phyloP scores from a whole-genome alignment of 768 basidiomycete genomes.

The Trametes cingulata region DNA sequence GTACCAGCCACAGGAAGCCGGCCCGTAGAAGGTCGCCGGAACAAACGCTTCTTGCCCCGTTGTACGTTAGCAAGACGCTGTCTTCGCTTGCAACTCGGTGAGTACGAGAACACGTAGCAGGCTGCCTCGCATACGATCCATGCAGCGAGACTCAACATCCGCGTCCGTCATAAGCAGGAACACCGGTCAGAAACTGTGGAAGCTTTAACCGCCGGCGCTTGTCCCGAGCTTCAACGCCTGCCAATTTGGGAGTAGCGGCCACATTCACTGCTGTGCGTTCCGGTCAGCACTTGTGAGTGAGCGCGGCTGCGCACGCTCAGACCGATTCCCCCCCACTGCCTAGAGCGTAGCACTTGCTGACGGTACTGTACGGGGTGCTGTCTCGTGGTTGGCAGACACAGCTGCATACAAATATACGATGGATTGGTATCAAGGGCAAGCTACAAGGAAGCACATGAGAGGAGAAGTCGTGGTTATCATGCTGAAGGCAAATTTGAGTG shows the following conservation, averaged over 20 bases:
- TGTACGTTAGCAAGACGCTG: conserved; percentile 10
- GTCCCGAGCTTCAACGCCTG: not conserved
- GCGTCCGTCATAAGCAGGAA: not conserved
- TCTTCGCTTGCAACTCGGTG: not conserved
- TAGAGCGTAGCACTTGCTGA: too few relatives aligned
- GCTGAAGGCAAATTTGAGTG: too few relatives aligned
- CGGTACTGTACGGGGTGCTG: too few relatives aligned
- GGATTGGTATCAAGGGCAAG: too few relatives aligned
- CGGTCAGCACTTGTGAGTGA: too few relatives aligned
- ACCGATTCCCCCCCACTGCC: too few relatives aligned
- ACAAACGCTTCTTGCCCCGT: not conserved
- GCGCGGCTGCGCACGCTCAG: not conserved
- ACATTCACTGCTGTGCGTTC: not conserved
- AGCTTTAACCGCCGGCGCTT: conserved; percentile 6
- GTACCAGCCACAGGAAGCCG: conserved; percentile 2
- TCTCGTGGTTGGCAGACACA: too few relatives aligned
- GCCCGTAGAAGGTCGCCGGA: conserved; percentile 12
- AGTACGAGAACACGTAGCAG: not conserved
- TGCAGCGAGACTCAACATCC: not conserved
- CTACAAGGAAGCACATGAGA: too few relatives aligned
- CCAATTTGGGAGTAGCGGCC: not conserved
- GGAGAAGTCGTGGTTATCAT: too few relatives aligned
- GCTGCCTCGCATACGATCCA: not conserved
- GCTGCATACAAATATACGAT: too few relatives aligned
- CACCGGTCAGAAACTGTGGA: not conserved